These are phyloP conservation scores for Flaveria sonorensis DNA, from an alignment of 129 eudicot genomes.

Conservation along the genomic window DNA sequence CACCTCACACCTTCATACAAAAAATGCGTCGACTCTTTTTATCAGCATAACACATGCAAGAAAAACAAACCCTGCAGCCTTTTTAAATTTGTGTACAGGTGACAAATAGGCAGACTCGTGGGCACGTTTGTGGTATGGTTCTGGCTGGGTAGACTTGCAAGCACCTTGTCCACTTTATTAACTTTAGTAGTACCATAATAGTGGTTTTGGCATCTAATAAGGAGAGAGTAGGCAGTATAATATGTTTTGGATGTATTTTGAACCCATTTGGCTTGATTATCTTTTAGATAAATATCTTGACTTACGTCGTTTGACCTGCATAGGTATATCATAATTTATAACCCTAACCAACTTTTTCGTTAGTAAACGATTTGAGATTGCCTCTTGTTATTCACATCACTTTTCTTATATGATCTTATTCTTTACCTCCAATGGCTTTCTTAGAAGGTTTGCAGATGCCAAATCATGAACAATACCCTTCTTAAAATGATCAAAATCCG, in stretches of 20 bases:
- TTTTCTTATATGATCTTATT: conserved; percentile 12
- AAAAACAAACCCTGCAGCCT: too few species aligned
- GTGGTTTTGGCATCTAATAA: not conserved
- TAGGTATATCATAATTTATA: not conserved
- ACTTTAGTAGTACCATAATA: not conserved
- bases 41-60: too few species aligned
- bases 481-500: conserved; percentile 52
- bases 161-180: not conserved
- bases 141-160: not conserved
- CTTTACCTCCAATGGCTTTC: conserved; percentile 38
- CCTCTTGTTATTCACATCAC: not conserved
- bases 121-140: not conserved
- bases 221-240: not conserved
- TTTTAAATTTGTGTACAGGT: not conserved
- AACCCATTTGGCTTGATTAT: not conserved
- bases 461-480: conserved; percentile 50
- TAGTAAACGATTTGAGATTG: not conserved
- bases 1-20: too few species aligned
- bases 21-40: too few species aligned
- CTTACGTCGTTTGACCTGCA: not conserved
- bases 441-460: conserved; percentile 57
- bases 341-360: not conserved
- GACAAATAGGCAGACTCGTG: not conserved
- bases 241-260: not conserved
- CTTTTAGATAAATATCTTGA: not conserved